Conservation (phyloP, 208 protist genomes). For the Leishmania aethiopica region DNA sequence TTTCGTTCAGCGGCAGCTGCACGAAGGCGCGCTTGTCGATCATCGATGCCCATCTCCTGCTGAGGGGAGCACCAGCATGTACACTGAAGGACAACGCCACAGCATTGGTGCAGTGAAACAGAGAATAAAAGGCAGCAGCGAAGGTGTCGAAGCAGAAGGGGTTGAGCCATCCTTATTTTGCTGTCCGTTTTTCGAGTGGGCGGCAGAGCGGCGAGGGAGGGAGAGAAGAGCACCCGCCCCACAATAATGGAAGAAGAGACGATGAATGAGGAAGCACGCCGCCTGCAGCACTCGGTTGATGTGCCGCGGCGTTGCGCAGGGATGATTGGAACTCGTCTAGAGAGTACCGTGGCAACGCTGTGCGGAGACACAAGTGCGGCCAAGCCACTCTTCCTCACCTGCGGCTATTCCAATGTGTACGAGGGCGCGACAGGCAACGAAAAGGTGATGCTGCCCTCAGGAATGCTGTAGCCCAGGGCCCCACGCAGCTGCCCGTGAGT, state of each 20-base stretch:
- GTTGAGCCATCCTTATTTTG: background rate
- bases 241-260: background rate
- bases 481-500: constrained; percentile 18
- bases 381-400: background rate
- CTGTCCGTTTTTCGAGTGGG: background rate
- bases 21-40: background rate
- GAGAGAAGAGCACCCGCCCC: background rate
- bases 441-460: constrained; percentile 6
- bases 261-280: background rate
- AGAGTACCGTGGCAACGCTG: no score
- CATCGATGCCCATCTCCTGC: background rate
- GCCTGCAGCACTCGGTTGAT: background rate
- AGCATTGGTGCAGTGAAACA: background rate
- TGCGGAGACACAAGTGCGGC: background rate
- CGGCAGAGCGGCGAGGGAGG: background rate
- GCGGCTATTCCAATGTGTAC: background rate
- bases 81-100: background rate
- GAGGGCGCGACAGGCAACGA: constrained; percentile 21
- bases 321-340: background rate
- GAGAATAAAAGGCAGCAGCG: constrained; percentile 12
- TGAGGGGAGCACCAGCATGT: background rate
- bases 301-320: background rate
- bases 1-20: background rate
- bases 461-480: constrained; percentile 16
- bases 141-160: background rate